Evolutionary conservation across 768 basidiomycete genomes (phyloP), one percentile per base, ranked within the genome.

Genomic region (Rhodosporidiobolus sp.): DNA sequence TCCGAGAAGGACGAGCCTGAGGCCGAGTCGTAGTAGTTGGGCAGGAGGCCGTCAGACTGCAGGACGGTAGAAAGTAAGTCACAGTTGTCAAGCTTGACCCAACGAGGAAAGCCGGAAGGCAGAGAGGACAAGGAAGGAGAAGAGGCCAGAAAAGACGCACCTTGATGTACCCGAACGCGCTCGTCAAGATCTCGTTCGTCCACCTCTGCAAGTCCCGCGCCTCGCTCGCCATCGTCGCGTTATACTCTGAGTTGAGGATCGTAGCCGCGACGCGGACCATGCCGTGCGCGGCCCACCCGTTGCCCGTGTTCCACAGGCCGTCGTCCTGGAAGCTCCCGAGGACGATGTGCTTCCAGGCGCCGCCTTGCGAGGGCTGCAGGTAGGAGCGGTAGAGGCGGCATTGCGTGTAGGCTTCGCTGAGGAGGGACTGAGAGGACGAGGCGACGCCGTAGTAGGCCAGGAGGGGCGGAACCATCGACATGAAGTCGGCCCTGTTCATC

Each of bases 241-340:
- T 59, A 71, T 83, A 90, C 60, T 84, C 81, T 0, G 90, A 90
- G 45, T 86, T 82, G 74, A 86, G 83, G 68, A 92, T 88, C 2
- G 90, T 92, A 4, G 86, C 87, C 1, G 90, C 83, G 5, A 94
- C 92, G 11, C 92, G 88, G 17, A 91, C 83, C 85, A 92, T 92
- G 1, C 93, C 92, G 24, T 62, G 55, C 5, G 71, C 65, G 0
- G 71, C 71, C 71, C 70, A 67, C 0, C 70, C 70, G 24, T 62
- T 63, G 43, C 68, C 70, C 34, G 79, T 76, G 30, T 89, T 86
- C 91, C 90, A 94, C 77, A 89, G 88, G 0, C 90, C 90, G 8
- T 81, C 76, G 75, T 94, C 91, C 30, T 80, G 84, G 34, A 81
- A 83, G 35, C 76, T 82, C 0, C 90, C 91, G 7, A 90, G 80